phyloP scores from a whole-genome alignment of 1,284 basidiomycete genomes.

The Golubevia sp. region DNA sequence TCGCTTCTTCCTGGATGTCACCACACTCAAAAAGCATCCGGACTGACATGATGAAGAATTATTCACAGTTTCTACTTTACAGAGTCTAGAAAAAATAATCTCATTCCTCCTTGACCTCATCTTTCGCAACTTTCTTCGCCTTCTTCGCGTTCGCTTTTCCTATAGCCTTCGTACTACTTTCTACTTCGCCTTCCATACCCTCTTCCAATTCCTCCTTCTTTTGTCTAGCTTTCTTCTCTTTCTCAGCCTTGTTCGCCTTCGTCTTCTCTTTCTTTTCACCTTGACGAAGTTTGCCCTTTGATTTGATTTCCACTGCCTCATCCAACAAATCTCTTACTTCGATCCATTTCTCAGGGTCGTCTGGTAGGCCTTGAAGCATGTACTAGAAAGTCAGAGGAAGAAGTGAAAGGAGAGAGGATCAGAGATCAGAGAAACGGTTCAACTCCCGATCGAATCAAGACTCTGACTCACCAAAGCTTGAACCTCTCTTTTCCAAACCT shows the following conservation, averaged over 20 bases:
- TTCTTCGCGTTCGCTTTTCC: conserved; percentile 9
- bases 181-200: neutral
- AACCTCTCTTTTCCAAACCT: conserved; percentile 25
- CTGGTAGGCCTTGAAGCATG: too few species aligned
- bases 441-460: conserved; percentile 16
- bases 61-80: too few species aligned
- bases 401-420: too few species aligned
- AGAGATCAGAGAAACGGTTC: conserved; percentile 4
- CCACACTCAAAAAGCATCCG: too few species aligned
- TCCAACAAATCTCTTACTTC: neutral
- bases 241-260: too few species aligned
- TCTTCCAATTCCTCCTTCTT: conserved; percentile 6
- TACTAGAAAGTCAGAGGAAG: too few species aligned
- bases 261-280: neutral
- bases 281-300: conserved; percentile 7
- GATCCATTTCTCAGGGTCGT: too few species aligned
- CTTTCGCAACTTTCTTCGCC: conserved; percentile 3
- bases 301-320: conserved; percentile 14
- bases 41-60: too few species aligned
- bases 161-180: too few species aligned
- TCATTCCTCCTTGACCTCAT: conserved; percentile 10
- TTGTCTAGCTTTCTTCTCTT: too few species aligned
- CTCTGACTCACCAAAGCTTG: conserved; percentile 11
- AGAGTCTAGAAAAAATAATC: too few species aligned
- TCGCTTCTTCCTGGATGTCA: too few species aligned